phyloP scores from a whole-genome alignment of 768 basidiomycete genomes.

The Tricholomella constricta region DNA sequence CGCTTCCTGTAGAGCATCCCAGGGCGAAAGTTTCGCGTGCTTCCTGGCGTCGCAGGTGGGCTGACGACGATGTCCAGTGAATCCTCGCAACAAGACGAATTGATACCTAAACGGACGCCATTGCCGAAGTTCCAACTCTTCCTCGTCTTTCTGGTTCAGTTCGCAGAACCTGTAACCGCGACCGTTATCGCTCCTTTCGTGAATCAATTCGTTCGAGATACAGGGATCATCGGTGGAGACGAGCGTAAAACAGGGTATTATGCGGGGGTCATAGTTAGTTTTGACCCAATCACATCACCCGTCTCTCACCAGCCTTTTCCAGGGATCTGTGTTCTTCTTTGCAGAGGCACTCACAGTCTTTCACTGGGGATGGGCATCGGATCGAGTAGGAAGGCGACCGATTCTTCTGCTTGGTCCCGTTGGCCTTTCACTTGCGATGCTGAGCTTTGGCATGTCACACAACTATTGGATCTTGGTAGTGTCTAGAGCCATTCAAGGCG shows the following conservation, averaged over 20 bases:
- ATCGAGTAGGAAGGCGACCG: conserved; percentile 44
- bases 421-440: conserved; percentile 39
- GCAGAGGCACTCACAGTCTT: conserved; percentile 44
- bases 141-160: conserved; percentile 40
- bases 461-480: conserved; percentile 36
- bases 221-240: conserved; percentile 45
- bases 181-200: conserved; percentile 50
- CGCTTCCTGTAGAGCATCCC: too few species aligned
- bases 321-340: conserved; percentile 49
- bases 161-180: conserved; percentile 45
- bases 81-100: neutral
- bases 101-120: conserved; percentile 28
- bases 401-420: conserved; percentile 44
- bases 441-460: conserved; percentile 44
- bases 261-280: conserved; percentile 47
- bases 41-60: neutral
- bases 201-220: conserved; percentile 46
- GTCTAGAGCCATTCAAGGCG: conserved; percentile 36
- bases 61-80: neutral
- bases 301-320: neutral
- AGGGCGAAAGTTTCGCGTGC: too few species aligned
- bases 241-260: conserved; percentile 49
- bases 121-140: conserved; percentile 43
- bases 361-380: conserved; percentile 47
- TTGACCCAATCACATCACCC: neutral